A percentile compares a stretch with the other conserved stretches of the same genome.
phyloP scores from a whole-genome alignment of 768 basidiomycete species.

The Saitozyma sp. region DNA sequence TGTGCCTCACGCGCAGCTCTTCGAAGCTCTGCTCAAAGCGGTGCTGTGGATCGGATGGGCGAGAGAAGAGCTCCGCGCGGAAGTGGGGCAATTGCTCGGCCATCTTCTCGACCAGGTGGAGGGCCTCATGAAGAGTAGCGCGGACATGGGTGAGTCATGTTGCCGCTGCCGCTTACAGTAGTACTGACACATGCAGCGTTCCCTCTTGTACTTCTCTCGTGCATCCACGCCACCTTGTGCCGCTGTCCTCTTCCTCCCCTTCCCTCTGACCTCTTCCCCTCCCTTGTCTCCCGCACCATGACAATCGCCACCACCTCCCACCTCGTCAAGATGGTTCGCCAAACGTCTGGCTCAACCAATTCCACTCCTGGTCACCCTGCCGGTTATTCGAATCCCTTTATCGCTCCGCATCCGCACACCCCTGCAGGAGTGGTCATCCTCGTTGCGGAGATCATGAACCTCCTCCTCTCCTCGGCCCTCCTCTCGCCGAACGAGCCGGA shows the following conservation, averaged over 20 bases:
- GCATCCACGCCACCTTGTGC: constrained; percentile 26
- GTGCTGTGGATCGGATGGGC: constrained; percentile 36
- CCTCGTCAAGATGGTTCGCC: constrained; percentile 34
- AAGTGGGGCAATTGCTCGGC: constrained; percentile 20
- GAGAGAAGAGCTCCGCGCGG: constrained; percentile 7
- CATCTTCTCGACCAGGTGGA: constrained; percentile 20
- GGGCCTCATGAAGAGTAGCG: constrained; percentile 18
- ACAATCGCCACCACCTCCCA: constrained; percentile 25
- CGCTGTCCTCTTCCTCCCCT: constrained; percentile 26
- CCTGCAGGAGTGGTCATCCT: constrained; percentile 31
- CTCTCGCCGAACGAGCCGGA: constrained; percentile 13
- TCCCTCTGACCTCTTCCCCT: constrained; percentile 5
- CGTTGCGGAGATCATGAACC: constrained; percentile 32
- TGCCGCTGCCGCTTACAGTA: neutral
- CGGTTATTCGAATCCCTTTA: constrained; percentile 8
- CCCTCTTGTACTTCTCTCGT: constrained; percentile 34
- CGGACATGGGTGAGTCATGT: constrained; percentile 21
- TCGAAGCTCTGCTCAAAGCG: constrained; percentile 33
- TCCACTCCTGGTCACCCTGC: constrained; percentile 21
- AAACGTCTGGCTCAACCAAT: constrained; percentile 17
- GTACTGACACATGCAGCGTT: constrained; percentile 27
- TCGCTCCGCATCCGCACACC: constrained; percentile 27
- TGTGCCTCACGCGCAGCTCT: constrained; percentile 29
- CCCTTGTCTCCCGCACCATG: constrained; percentile 17
- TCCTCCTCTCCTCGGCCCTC: constrained; percentile 28